Evolutionary conservation across 495 filamentous ascomycete species (phyloP).

Genomic region (Lepidopterella palustris): DNA sequence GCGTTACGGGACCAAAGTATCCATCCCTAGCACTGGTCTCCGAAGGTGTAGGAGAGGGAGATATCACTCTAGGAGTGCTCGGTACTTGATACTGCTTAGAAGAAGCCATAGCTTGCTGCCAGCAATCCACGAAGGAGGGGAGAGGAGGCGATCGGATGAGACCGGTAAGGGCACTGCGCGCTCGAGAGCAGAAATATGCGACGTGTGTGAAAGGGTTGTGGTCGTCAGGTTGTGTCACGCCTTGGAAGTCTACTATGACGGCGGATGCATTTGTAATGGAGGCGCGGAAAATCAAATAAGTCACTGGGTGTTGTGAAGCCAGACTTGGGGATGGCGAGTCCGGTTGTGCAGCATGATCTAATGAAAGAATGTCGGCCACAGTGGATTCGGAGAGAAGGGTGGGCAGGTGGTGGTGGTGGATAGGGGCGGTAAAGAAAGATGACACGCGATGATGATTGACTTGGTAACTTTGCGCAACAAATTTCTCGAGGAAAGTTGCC

Average conservation of each 20-base stretch:
- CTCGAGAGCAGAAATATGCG: conserved; percentile 18
- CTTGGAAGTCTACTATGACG: not conserved
- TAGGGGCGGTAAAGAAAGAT: not conserved
- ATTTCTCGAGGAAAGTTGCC: not conserved
- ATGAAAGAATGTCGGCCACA: conserved; percentile 7
- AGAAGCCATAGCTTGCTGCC: conserved; percentile 32
- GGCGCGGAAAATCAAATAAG: not conserved
- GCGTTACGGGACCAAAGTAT: conserved; percentile 39
- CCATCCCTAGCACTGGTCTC: conserved; percentile 32
- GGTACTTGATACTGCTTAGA: conserved; percentile 35
- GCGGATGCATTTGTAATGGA: conserved; percentile 8
- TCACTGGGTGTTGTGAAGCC: conserved; percentile 14
- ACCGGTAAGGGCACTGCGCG: conserved; percentile 20
- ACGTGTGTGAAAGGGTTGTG: conserved; percentile 13
- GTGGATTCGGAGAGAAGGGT: conserved; percentile 5
- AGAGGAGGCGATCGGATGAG: conserved; percentile 25
- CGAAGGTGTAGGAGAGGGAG: conserved; percentile 41
- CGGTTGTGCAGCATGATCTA: conserved; percentile 24
- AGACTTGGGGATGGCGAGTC: conserved; percentile 16
- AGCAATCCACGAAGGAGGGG: conserved; percentile 24
- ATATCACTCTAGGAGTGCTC: conserved; percentile 40
- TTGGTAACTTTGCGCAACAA: not conserved
- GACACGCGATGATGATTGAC: not conserved
- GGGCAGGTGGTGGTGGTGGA: not conserved
- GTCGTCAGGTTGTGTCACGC: conserved; percentile 4